phyloP scores from a whole-genome alignment of 768 basidiomycete genomes.

The Boletus rex-veris region DNA sequence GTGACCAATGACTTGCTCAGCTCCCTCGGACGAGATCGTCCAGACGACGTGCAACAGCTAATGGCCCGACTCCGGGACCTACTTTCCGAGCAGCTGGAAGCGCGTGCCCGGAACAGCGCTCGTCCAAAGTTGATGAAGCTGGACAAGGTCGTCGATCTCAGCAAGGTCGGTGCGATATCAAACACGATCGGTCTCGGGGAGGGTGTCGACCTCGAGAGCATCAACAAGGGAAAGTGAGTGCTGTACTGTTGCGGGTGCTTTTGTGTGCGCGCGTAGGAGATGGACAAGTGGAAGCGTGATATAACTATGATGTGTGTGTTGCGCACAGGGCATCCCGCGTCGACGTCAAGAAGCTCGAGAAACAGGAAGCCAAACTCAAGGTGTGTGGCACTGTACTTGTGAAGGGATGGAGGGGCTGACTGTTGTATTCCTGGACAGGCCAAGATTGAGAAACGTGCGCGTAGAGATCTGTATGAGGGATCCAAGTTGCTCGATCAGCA shows the following conservation, averaged over 20 bases:
- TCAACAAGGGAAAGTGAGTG: conserved; percentile 88
- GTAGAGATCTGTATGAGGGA: conserved; percentile 90
- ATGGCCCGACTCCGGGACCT: conserved; percentile 61
- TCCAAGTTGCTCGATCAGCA: conserved; percentile 92
- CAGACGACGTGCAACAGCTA: conserved; percentile 59
- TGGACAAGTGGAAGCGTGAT: background rate
- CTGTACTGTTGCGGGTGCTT: conserved; percentile 7
- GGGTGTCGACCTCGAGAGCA: conserved; percentile 86
- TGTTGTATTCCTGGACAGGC: conserved; percentile 45
- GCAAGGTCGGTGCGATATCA: conserved; percentile 71
- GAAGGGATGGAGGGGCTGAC: background rate
- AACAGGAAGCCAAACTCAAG: conserved; percentile 94
- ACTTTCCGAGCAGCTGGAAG: conserved; percentile 60
- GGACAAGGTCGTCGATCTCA: conserved; percentile 87
- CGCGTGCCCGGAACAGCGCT: conserved; percentile 53
- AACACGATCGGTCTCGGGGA: conserved; percentile 76
- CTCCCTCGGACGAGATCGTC: conserved; percentile 65
- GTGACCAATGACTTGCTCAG: conserved; percentile 70
- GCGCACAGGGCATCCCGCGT: conserved; percentile 75
- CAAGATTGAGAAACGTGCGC: conserved; percentile 95
- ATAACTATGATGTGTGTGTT: conserved; percentile 4
- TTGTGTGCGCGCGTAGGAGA: background rate
- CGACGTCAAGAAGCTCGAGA: conserved; percentile 93
- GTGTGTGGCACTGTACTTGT: conserved; percentile 33
- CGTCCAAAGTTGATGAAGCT: conserved; percentile 70